These are phyloP conservation scores for Penicillium canescens DNA, from an alignment of 495 filamentous ascomycete species.

Conservation along the genomic window DNA sequence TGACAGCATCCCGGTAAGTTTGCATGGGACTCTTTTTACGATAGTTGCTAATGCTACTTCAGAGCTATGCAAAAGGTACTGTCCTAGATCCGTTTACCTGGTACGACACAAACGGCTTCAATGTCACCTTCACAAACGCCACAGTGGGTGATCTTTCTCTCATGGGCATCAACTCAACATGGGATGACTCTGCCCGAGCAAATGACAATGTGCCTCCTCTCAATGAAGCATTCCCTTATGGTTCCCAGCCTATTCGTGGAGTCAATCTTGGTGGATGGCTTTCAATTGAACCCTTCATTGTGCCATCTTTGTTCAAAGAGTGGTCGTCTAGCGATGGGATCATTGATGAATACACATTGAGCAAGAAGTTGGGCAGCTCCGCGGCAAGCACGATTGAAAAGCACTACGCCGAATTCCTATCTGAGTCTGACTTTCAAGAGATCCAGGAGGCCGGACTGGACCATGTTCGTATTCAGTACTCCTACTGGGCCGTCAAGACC, in stretches of 20 bases:
- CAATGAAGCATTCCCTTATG: slow-evolving; percentile 69
- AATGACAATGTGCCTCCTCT: slow-evolving; percentile 81
- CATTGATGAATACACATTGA: slow-evolving; percentile 87
- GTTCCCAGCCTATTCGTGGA: slow-evolving; percentile 75
- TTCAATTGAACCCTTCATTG: slow-evolving; percentile 91
- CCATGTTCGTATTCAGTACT: slow-evolving; percentile 91
- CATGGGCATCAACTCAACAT: slow-evolving; percentile 86
- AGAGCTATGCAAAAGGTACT: slow-evolving; percentile 65
- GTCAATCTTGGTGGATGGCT: slow-evolving; percentile 97
- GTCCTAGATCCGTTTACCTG: slow-evolving; percentile 89
- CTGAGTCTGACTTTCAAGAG: slow-evolving; percentile 76
- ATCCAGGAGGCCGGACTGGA: slow-evolving; percentile 90
- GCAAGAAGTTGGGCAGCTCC: slow-evolving; percentile 61
- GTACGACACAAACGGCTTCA: slow-evolving; percentile 90
- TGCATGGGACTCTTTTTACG: not conserved
- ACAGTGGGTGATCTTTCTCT: slow-evolving; percentile 82
- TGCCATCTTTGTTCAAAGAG: slow-evolving; percentile 78
- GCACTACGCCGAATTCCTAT: slow-evolving; percentile 89
- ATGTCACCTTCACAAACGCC: slow-evolving; percentile 86
- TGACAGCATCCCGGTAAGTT: slow-evolving; percentile 59
- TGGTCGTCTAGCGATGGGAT: slow-evolving; percentile 64
- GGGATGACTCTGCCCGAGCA: slow-evolving; percentile 78
- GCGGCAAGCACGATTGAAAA: slow-evolving; percentile 70
- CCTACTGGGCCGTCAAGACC: slow-evolving; percentile 90
- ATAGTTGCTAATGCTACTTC: not conserved